phyloP scores from a whole-genome alignment of 345 rosid species.

The Eucalyptus decipiens region DNA sequence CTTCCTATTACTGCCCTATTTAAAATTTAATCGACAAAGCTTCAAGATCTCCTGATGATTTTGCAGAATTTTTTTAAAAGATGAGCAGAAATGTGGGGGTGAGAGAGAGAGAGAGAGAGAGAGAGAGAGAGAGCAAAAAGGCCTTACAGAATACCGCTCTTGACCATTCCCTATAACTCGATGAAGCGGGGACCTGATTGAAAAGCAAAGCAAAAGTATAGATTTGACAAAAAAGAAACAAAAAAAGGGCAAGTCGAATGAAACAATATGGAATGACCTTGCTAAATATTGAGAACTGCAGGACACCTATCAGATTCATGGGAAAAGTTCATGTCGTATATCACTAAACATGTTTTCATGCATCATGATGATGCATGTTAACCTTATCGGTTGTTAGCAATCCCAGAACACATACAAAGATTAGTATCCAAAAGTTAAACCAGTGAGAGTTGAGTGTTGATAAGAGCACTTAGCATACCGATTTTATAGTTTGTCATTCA shows the following conservation, averaged over 20 bases:
- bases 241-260: background rate
- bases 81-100: background rate
- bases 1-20: background rate
- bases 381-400: background rate
- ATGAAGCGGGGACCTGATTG: constrained; percentile 67
- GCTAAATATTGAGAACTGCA: background rate
- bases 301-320: background rate
- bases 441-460: background rate
- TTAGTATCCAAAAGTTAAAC: background rate
- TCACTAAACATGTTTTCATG: background rate
- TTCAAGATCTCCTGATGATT: background rate
- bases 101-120: too few species aligned
- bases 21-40: background rate
- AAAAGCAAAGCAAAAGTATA: background rate
- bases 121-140: background rate
- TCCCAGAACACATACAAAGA: background rate
- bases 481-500: background rate
- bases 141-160: constrained; percentile 59
- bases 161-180: constrained; percentile 71
- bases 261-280: background rate
- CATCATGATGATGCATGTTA: background rate
- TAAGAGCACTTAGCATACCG: background rate
- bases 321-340: background rate
- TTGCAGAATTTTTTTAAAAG: background rate
- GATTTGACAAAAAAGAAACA: background rate